A percentile compares a stretch with the other conserved stretches of the same genome.
These are phyloP conservation scores for Ophiobolus disseminans DNA, from an alignment of 2,329 filamentous ascomycete genomes.

Conservation along the genomic window DNA sequence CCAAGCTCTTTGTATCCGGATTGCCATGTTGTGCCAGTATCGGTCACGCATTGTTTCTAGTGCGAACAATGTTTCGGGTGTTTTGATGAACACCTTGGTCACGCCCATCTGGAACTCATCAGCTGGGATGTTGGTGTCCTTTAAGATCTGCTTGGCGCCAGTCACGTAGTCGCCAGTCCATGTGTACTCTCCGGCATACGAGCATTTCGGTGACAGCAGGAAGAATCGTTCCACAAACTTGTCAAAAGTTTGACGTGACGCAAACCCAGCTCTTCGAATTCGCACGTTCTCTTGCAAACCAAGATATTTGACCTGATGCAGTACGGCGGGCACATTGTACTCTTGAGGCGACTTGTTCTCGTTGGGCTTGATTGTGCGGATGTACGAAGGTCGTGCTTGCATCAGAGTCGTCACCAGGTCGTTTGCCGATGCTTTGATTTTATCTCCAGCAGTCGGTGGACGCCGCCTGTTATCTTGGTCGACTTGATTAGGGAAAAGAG, in stretches of 20 bases:
- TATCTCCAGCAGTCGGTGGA: slow-evolving; percentile 93
- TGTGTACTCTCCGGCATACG: slow-evolving; percentile 95
- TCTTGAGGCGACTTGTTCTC: slow-evolving; percentile 96
- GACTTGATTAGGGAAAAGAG: slow-evolving; percentile 88
- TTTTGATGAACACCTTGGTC: slow-evolving; percentile 97
- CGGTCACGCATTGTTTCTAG: slow-evolving; percentile 96
- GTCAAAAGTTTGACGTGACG: slow-evolving; percentile 95
- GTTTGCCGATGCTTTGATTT: slow-evolving; percentile 94
- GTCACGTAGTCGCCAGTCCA: slow-evolving; percentile 90
- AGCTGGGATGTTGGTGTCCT: slow-evolving; percentile 91
- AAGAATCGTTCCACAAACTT: slow-evolving; percentile 99
- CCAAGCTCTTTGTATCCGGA: slow-evolving; percentile 96
- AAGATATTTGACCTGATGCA: slow-evolving; percentile 98
- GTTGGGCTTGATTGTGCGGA: slow-evolving; percentile 98
- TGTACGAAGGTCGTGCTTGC: slow-evolving; percentile 97
- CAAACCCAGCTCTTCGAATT: slow-evolving; percentile 94
- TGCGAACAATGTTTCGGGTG: slow-evolving; percentile 94
- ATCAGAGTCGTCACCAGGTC: slow-evolving; percentile 93
- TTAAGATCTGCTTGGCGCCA: slow-evolving; percentile 89
- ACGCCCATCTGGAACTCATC: slow-evolving; percentile 98
- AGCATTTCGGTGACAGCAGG: slow-evolving; percentile 89
- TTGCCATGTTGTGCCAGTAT: slow-evolving; percentile 99
- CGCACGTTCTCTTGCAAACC: slow-evolving; percentile 99
- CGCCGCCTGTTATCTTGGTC: slow-evolving; percentile 95
- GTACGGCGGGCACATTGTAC: slow-evolving; percentile 88